phyloP scores from a whole-genome alignment of 176 grass and related monocot species.

The Aegilops tauschii region DNA sequence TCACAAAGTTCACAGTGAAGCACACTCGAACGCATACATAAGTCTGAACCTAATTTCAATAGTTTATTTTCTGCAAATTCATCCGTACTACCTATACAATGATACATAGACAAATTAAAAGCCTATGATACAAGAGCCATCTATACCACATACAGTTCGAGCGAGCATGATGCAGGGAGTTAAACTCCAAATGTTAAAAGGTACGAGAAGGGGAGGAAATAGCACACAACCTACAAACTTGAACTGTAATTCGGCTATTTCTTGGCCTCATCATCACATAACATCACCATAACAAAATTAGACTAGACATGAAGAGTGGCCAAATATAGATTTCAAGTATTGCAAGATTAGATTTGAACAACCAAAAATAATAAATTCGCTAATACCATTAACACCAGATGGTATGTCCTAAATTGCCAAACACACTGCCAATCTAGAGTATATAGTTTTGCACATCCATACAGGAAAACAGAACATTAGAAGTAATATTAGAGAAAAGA shows the following conservation, averaged over 20 bases:
- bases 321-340: not conserved
- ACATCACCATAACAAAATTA: conserved; percentile 14
- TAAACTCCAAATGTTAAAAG: not conserved
- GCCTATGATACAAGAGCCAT: not conserved
- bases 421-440: not conserved
- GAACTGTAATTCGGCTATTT: no score
- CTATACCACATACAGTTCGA: not conserved
- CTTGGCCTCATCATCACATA: not conserved
- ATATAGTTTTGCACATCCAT: not conserved
- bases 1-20: not conserved
- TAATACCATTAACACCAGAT: conserved; percentile 11
- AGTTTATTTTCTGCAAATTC: not conserved
- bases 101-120: not conserved
- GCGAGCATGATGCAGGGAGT: not conserved
- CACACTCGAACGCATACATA: not conserved
- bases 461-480: conserved; percentile 22
- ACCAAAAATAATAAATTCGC: conserved; percentile 3
- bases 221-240: not conserved
- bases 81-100: not conserved
- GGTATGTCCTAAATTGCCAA: conserved; percentile 24
- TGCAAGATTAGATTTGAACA: not conserved
- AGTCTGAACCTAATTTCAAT: not conserved
- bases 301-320: not conserved
- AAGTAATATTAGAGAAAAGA: conserved; percentile 24
- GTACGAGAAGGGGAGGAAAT: not conserved